phyloP scores from a whole-genome alignment of 2,329 filamentous ascomycete species.

The Drechmeria coniospora region DNA sequence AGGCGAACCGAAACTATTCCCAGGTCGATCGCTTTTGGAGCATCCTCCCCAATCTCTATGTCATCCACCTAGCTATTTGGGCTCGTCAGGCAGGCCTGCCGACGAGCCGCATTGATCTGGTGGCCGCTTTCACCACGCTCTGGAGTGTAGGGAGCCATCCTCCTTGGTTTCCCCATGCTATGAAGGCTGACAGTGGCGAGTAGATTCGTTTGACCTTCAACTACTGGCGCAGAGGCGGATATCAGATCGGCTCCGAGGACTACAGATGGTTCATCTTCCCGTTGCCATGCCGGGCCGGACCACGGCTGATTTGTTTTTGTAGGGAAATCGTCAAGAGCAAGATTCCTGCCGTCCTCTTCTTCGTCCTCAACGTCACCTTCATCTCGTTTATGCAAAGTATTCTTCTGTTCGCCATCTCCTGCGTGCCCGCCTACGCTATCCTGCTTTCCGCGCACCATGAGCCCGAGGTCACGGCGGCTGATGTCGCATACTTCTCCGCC shows the following conservation, averaged over 20 bases:
- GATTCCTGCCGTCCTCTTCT: conserved; percentile 52
- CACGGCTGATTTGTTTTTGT: conserved; percentile 1
- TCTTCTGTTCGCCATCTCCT: conserved; percentile 62
- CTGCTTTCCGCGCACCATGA: conserved; percentile 56
- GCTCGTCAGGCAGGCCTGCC: conserved; percentile 59
- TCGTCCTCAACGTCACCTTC: conserved; percentile 78
- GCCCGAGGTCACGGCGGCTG: conserved; percentile 25
- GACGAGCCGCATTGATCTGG: conserved; percentile 54
- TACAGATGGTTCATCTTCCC: conserved; percentile 55
- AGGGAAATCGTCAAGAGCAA: conserved; percentile 57
- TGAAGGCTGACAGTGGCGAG: not conserved
- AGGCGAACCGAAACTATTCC: conserved; percentile 89
- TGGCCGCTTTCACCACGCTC: conserved; percentile 51
- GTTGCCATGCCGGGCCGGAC: not conserved
- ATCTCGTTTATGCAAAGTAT: conserved; percentile 74
- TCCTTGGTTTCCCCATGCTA: not conserved
- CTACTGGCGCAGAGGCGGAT: conserved; percentile 92
- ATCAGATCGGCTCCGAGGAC: conserved; percentile 77
- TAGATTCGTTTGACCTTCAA: conserved; percentile 80
- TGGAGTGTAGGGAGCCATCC: conserved; percentile 58
- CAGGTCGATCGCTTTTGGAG: conserved; percentile 92
- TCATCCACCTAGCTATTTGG: conserved; percentile 73
- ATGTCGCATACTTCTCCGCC: conserved; percentile 31
- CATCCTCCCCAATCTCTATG: conserved; percentile 73
- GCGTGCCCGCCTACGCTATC: conserved; percentile 66